A percentile compares a stretch with the other conserved stretches of the same genome.
phyloP scores from a whole-genome alignment of 371 early-diverging fungal genomes.

The Batkoa obscura region DNA sequence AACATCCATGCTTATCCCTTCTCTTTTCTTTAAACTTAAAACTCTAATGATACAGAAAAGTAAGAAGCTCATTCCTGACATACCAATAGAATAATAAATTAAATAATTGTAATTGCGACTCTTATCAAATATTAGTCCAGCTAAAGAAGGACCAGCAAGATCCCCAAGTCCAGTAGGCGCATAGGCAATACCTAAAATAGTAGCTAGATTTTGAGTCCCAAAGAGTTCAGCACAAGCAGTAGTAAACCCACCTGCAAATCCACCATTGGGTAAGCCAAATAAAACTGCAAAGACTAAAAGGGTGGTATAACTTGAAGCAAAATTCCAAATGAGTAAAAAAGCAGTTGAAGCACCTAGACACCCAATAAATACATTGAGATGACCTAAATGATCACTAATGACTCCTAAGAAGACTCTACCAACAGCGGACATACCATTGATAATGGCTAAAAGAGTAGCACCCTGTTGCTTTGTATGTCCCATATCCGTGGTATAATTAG shows the following conservation, averaged over 20 bases:
- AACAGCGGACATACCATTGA: slow-evolving; percentile 29
- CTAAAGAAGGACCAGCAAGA: slow-evolving; percentile 19
- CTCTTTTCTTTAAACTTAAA: too few species aligned
- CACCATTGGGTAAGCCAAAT: slow-evolving; percentile 39
- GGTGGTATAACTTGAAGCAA: slow-evolving; percentile 21
- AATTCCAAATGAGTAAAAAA: slow-evolving; percentile 35
- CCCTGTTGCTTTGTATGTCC: slow-evolving; percentile 19
- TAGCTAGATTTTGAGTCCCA: slow-evolving; percentile 13
- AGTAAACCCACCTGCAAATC: slow-evolving; percentile 23
- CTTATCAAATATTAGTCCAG: slow-evolving; percentile 18
- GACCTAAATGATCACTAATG: slow-evolving; percentile 29
- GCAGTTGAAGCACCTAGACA: slow-evolving; percentile 22
- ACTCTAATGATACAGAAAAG: too few species aligned
- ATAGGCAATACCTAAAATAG: slow-evolving; percentile 18
- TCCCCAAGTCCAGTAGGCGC: slow-evolving; percentile 15
- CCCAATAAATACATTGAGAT: slow-evolving; percentile 24
- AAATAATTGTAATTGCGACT: slow-evolving; percentile 11
- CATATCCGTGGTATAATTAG: slow-evolving; percentile 13
- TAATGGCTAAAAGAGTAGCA: slow-evolving; percentile 25
- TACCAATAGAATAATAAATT: background rate
- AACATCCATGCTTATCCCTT: too few species aligned
- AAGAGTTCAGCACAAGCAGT: slow-evolving; percentile 26
- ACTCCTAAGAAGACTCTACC: slow-evolving; percentile 28
- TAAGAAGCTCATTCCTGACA: background rate
- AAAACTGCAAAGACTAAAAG: slow-evolving; percentile 27